Evolutionary conservation across 1,139 yeast genomes (phyloP), one percentile per base, ranked within the genome.

Genomic region (Kurtzmaniella quercitrusa): DNA sequence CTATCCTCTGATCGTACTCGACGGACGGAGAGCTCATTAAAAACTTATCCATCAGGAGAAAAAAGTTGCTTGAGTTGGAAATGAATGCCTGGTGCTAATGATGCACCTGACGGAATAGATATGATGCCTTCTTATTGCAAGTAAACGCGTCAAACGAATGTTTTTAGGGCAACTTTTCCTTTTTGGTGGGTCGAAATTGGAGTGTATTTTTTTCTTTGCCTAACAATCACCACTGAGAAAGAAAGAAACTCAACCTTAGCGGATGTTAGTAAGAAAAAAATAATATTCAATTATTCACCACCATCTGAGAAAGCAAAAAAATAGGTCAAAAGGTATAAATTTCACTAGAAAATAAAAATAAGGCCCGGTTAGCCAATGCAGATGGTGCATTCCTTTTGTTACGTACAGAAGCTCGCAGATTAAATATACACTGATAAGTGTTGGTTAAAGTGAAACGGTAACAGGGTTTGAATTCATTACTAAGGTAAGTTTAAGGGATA

Each of bases 21-120:
- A 41, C 39, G n/a, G 69, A 59, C 17, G 77, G 77, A 34, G 75
- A 69, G 57, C 76, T 70, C 69, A 72, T 63, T 43, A 71, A 63
- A 52, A 62, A 70, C 50, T 70, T 69, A 46, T 72, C 77, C 77
- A 72, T 71, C 16, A 33, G 6, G 18, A 16, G 18, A 14, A 31
- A 31, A 16, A 31, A 27, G 31, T 12, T 27, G n/a, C 31, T 27
- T 27, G 31, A 27, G 31, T 27, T 27, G 31, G 31, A 27, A 11
- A 27, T 27, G 31, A 27, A 14, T 31, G 36, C 18, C 18, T 31
- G 36, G 36, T 31, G 36, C 36, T 31, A 6, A 31, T 14, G 36
- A 31, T 31, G 36, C 36, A 31, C 36, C 18, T 14, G 36, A 31
- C 16, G 16, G 18, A 14, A 31, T 31, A 16, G 36, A 31, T 31